phyloP scores from a whole-genome alignment of 2,329 filamentous ascomycete genomes.

The Polychaeton citri region DNA sequence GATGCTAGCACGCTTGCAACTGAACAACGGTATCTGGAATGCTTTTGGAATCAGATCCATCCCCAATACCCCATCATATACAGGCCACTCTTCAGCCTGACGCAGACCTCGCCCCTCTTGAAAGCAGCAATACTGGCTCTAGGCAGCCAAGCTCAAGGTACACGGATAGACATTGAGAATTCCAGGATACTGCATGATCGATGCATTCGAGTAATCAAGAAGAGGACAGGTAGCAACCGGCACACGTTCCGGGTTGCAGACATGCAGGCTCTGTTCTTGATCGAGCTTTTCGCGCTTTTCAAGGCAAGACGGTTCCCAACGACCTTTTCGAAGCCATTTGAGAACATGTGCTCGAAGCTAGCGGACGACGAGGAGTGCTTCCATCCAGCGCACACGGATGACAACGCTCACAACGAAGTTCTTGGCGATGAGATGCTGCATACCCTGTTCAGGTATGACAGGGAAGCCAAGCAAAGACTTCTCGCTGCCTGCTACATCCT shows the following conservation, averaged over 20 bases:
- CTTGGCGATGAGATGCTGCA: background rate
- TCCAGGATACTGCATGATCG: slow-evolving; percentile 27
- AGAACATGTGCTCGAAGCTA: slow-evolving; percentile 20
- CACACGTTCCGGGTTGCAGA: slow-evolving; percentile 23
- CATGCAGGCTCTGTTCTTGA: slow-evolving; percentile 30
- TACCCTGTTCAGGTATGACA: background rate
- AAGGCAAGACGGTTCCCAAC: slow-evolving; percentile 25
- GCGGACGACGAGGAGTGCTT: slow-evolving; percentile 1
- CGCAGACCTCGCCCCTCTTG: slow-evolving; percentile 28
- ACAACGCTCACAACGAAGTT: background rate
- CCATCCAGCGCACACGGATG: background rate
- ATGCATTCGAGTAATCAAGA: slow-evolving; percentile 27
- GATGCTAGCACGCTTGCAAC: slow-evolving; percentile 1
- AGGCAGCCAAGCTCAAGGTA: slow-evolving; percentile 26
- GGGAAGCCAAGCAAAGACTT: slow-evolving; percentile 19
- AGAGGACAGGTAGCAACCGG: slow-evolving; percentile 9
- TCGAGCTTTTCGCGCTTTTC: slow-evolving; percentile 30
- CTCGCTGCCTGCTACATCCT: slow-evolving; percentile 30
- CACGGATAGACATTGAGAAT: slow-evolving; percentile 21
- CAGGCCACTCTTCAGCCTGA: slow-evolving; percentile 24
- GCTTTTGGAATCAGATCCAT: slow-evolving; percentile 33
- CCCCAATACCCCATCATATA: slow-evolving; percentile 31
- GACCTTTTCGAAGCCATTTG: slow-evolving; percentile 25
- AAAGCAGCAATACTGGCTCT: slow-evolving; percentile 31
- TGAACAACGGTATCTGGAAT: slow-evolving; percentile 28